Evolutionary conservation across 2,329 filamentous ascomycete species (phyloP).

Genomic region (Alternaria novae-zelandiae): DNA sequence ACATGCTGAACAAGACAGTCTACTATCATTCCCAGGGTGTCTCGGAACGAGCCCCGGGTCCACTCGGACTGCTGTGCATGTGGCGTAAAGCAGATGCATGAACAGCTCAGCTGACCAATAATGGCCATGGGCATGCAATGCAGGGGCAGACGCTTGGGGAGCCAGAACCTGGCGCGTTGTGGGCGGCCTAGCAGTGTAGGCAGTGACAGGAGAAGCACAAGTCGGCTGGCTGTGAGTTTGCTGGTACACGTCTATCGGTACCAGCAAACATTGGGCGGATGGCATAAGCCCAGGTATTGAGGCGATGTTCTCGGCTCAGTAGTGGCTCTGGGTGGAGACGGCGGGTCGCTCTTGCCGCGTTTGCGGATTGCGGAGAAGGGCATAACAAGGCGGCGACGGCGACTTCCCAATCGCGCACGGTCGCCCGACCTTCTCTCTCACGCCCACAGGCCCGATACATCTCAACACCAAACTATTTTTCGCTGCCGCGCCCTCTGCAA

Average conservation of each 20-base stretch:
- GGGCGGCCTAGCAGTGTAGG: not conserved
- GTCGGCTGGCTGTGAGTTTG: not conserved
- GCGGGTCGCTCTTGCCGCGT: slow-evolving; percentile 33
- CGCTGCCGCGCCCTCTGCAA: not conserved
- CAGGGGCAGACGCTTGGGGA: slow-evolving; percentile 11
- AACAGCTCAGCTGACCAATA: slow-evolving; percentile 3
- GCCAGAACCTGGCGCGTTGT: slow-evolving; percentile 1
- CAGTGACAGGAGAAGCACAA: not conserved
- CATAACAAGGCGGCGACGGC: slow-evolving; percentile 26
- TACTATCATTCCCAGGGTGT: not conserved
- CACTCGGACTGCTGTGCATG: not conserved
- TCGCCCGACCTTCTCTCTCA: slow-evolving; percentile 18
- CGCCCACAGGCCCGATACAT: slow-evolving; percentile 2
- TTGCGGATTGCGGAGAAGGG: slow-evolving; percentile 30
- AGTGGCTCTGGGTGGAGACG: slow-evolving; percentile 16
- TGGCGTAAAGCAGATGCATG: slow-evolving; percentile 3
- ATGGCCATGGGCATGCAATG: not conserved
- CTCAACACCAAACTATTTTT: slow-evolving; percentile 12
- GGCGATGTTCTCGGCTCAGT: slow-evolving; percentile 11
- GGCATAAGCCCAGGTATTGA: not conserved
- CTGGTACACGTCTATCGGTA: not conserved
- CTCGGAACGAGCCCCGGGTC: not conserved
- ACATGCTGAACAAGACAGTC: not conserved
- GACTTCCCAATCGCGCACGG: slow-evolving; percentile 28
- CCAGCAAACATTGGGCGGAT: not conserved